Evolutionary conservation across 2,329 filamentous ascomycete genomes (phyloP), one percentile per base, ranked within the genome.

Genomic region (Sporothrix brasiliensis): DNA sequence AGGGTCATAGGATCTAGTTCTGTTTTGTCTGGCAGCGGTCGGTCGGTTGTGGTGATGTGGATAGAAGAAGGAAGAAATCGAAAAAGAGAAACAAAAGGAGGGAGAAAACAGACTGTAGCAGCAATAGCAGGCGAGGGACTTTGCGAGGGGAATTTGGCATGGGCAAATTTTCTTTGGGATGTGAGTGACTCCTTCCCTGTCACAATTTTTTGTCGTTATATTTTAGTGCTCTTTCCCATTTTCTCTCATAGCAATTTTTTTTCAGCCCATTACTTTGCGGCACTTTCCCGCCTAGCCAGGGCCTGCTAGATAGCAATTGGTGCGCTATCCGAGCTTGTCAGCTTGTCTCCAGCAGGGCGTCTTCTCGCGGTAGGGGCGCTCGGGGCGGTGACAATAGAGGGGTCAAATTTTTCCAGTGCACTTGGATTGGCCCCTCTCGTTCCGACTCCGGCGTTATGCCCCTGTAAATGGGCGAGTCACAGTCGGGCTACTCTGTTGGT

Each of bases 111-210:
- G 71, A 47, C 39, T 41, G 61, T 27, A 54, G 47, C n/a, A 54
- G 30, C 54, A 54, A 30, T 68, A 56, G 24, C 44, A 67, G 39
- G 39, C 47, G 34, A 66, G 52, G n/a, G 39, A 54, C 5, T 47
- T 41, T 27, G 68, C 19, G 58, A 47, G 50, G 58, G 49, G 58
- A 56, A 69, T 53, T 13, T 53, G 56, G n/a, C n/a, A 52, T 53
- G 47, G 63, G 47, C 27, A 52, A 74, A 76, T 74, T 73, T 69
- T 56, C 58, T 63, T 71, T 56, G 66, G 70, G 66, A 70, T 47
- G 71, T 70, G 72, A 73, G 69, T 71, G 71, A 71, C 73, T 75
- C 73, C 73, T 72, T 68, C 49, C 52, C 44, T 53, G 44, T 65
- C 44, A 49, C 24, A 65, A 34, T 65, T 50, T 65, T 65, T 49